Evolutionary conservation across 345 rosid species (phyloP).

Genomic region (Lepidium sativum): DNA sequence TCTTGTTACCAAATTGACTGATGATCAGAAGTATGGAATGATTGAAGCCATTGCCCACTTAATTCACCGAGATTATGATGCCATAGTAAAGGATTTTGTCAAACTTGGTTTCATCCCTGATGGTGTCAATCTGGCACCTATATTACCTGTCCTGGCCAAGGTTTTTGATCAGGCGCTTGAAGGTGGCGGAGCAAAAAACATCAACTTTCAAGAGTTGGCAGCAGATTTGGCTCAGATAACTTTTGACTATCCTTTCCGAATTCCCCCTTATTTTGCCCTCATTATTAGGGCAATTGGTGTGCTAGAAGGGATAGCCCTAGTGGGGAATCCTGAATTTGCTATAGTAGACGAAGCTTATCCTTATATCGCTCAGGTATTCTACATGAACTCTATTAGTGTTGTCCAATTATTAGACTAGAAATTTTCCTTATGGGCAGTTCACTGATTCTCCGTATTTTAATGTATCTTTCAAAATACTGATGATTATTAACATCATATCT

Average conservation of each 20-base stretch:
- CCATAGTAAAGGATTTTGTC: constrained; percentile 90
- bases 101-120: constrained; percentile 90
- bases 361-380: constrained; percentile 82
- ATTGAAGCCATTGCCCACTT: constrained; percentile 97
- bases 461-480: background rate
- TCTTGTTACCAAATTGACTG: constrained; percentile 82
- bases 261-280: constrained; percentile 95
- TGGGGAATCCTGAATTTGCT: constrained; percentile 92
- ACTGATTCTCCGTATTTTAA: background rate
- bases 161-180: constrained; percentile 99
- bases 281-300: constrained; percentile 97
- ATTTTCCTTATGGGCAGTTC: too few relatives aligned
- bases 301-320: constrained; percentile 90
- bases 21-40: constrained; percentile 99
- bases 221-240: constrained; percentile 94
- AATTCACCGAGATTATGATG: constrained; percentile 83
- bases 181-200: constrained; percentile 93
- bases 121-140: constrained; percentile 93
- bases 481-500: background rate
- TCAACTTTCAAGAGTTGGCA: constrained; percentile 94
- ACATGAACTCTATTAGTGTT: background rate
- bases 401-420: background rate
- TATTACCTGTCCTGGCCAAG: constrained; percentile 86
- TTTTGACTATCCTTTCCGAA: constrained; percentile 94
- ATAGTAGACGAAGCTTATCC: constrained; percentile 97